Base-by-base conservation (phyloP, 2,329 filamentous ascomycete species). In the Sporothrix humicola region DNA sequence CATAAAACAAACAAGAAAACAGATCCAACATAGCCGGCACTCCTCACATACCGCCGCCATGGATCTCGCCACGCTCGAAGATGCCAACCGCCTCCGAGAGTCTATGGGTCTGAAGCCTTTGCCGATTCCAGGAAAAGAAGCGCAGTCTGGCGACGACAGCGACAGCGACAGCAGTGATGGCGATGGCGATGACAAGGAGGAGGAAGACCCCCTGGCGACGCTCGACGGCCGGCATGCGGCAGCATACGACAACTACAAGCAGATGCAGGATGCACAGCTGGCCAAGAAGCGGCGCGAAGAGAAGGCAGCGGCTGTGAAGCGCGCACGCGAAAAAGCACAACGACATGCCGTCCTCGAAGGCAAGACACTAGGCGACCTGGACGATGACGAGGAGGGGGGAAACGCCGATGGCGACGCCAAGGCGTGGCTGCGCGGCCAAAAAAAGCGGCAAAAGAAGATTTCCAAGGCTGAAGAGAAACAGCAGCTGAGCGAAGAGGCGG, bases 371-470 rank as follows among this genome's bases (percentile, higher is more conserved):
- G 96, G 93, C 66, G 96, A 98, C 50, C 85, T 84, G 0, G 91
- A 91, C 61, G 91, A 91, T 59, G 88, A 84, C 2, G 90, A 90
- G 12, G 78, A 93, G 1, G 56, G 8, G 0, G 68, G 20, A 5
- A 68, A n/a, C 1, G 73, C 37, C 4, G 90, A 91, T 13, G 77
- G 92, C 37, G 93, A 97, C 81, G 93, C 95, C 15, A 93, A 93
- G 80, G 87, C 92, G 1, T 99, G 96, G 96, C 82, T 99, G 74
- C 89, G 92, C 77, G 91, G 91, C 74, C 92, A 95, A 81, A 98
- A 97, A 87, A 98, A 97, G 85, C 88, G 95, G 70, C 94, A 97
- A 81, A 97, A 94, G 87, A 93, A 95, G 83, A 95, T 98, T 54
- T 92, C 91, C 63, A 91, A 93, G 78, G 93, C 94, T 75, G 90